Percentiles rank a stretch among this genome's conserved stretches.
Evolutionary conservation across 306 rosid species (phyloP).

Genomic region (Quercus wislizeni): DNA sequence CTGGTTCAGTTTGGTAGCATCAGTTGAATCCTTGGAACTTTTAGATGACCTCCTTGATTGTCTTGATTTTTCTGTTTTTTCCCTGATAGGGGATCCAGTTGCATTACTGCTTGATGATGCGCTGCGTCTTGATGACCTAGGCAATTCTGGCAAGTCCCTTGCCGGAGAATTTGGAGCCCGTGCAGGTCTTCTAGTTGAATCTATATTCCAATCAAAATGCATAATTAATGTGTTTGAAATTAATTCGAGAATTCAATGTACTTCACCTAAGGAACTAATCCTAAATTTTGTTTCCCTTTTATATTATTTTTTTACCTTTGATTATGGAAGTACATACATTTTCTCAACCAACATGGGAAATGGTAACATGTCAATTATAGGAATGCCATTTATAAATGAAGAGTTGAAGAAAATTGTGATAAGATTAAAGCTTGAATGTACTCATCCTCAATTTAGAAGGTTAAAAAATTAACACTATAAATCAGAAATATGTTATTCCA

Average conservation of each 20-base stretch:
- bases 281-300: too few relatives aligned
- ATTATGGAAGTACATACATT: too few relatives aligned
- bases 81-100: slow-evolving; percentile 50
- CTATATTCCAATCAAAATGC: slow-evolving; percentile 19
- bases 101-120: slow-evolving; percentile 14
- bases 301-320: background rate
- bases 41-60: slow-evolving; percentile 43
- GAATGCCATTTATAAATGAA: background rate
- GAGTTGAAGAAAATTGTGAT: too few relatives aligned
- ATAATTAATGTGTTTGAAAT: background rate
- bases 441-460: too few relatives aligned
- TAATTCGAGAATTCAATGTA: too few relatives aligned
- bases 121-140: slow-evolving; percentile 47
- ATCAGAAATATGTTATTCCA: too few relatives aligned
- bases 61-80: slow-evolving; percentile 55
- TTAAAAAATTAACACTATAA: too few relatives aligned
- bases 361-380: background rate
- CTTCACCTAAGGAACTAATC: too few relatives aligned
- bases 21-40: slow-evolving; percentile 31
- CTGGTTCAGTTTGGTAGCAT: slow-evolving; percentile 19
- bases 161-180: slow-evolving; percentile 10
- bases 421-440: too few relatives aligned
- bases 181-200: slow-evolving; percentile 25
- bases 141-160: slow-evolving; percentile 39
- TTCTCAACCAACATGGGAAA: background rate